phyloP scores from a whole-genome alignment of 345 rosid genomes.

The Eucalyptus cloeziana region DNA sequence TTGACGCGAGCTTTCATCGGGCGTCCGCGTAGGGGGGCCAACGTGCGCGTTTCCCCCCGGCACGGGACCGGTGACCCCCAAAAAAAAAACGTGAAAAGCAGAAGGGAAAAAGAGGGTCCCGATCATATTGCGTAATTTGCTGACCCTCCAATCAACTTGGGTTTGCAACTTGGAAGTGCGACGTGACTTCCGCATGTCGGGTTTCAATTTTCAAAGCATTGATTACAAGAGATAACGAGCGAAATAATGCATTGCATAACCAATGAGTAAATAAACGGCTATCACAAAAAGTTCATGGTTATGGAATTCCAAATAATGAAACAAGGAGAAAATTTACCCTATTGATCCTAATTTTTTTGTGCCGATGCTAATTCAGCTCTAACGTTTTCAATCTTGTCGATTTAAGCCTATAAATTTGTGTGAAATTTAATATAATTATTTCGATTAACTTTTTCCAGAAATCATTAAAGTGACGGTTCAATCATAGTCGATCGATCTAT shows the following conservation, averaged over 20 bases:
- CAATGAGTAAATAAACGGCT: not conserved
- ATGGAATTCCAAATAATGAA: not conserved
- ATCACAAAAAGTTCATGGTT: not conserved
- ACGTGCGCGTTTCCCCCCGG: not conserved
- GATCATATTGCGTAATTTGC: not conserved
- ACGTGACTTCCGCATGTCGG: not conserved
- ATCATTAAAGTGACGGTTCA: accelerated
- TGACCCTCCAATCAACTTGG: not conserved
- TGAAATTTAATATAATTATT: not conserved
- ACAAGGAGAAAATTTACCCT: accelerated
- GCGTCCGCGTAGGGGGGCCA: not conserved
- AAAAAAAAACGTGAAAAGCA: too few species aligned
- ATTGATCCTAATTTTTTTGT: not conserved
- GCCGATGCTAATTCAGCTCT: accelerated
- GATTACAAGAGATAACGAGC: not conserved
- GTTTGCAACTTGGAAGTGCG: not conserved
- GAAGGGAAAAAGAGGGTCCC: not conserved
- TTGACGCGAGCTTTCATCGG: not conserved
- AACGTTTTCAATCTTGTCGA: accelerated
- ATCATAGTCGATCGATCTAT: accelerated
- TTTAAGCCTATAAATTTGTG: accelerated
- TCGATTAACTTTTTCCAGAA: accelerated
- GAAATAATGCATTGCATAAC: not conserved
- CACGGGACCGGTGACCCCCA: not conserved
- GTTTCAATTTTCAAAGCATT: not conserved